Percentiles rank a stretch among this genome's conserved stretches.
phyloP scores from a whole-genome alignment of 352 stramenopile genomes.

The Phytophthora lateralis region DNA sequence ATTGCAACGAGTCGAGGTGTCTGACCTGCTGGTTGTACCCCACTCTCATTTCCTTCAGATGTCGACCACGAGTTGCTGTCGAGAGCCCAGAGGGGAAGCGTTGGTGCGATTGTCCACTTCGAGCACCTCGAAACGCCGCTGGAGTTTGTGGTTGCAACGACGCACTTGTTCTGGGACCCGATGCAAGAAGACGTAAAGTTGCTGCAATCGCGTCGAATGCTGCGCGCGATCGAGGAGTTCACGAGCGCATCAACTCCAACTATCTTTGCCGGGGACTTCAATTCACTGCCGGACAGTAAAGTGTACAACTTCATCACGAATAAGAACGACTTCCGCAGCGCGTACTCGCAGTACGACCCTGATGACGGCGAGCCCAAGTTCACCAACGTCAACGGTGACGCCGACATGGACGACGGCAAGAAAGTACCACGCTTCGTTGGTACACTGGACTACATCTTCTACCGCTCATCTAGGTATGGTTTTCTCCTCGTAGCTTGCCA shows the following conservation, averaged over 20 bases:
- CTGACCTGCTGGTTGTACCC: background rate
- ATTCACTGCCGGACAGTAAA: conserved; percentile 77
- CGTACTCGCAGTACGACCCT: conserved; percentile 55
- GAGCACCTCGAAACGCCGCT: conserved; percentile 36
- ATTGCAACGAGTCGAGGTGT: background rate
- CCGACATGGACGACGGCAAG: conserved; percentile 32
- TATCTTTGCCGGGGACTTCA: conserved; percentile 85
- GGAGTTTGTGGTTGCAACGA: conserved; percentile 75
- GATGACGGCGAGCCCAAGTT: conserved; percentile 62
- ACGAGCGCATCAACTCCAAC: conserved; percentile 22
- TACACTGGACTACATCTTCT: conserved; percentile 88
- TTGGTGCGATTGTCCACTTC: conserved; percentile 68
- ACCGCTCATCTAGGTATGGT: conserved; percentile 52
- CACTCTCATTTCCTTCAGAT: conserved; percentile 30
- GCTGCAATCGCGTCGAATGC: conserved; percentile 65
- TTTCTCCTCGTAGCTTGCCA: background rate
- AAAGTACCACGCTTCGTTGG: conserved; percentile 69
- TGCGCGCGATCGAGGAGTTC: conserved; percentile 53
- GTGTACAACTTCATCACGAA: conserved; percentile 70
- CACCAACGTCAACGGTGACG: conserved; percentile 76
- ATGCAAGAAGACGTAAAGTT: conserved; percentile 85
- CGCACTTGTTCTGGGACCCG: conserved; percentile 87
- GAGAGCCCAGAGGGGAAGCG: conserved; percentile 57
- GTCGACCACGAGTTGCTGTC: conserved; percentile 56
- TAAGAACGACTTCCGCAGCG: conserved; percentile 48